These are phyloP conservation scores for Aureobasidium mangrovei DNA, from an alignment of 2,329 filamentous ascomycete genomes.

Conservation along the genomic window DNA sequence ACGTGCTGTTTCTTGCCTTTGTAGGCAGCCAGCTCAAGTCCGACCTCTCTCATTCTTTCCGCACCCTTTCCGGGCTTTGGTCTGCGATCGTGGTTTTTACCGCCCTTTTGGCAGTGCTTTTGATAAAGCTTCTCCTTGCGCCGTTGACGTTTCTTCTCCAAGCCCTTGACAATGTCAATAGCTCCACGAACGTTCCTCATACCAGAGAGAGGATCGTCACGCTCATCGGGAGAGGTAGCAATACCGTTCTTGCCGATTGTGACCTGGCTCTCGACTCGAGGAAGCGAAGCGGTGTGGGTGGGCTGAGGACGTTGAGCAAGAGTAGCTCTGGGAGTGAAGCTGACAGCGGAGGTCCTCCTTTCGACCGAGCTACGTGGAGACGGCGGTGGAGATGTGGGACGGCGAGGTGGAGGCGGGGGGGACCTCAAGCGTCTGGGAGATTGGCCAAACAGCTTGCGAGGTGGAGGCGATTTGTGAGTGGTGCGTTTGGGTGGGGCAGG, in stretches of 20 bases:
- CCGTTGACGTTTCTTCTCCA: conserved; percentile 88
- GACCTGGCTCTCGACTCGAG: conserved; percentile 39
- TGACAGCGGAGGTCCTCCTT: conserved; percentile 31
- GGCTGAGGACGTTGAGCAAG: conserved; percentile 48
- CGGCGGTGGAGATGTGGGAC: conserved; percentile 60
- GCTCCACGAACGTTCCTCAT: conserved; percentile 70
- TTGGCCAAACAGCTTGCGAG: conserved; percentile 53
- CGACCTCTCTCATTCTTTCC: conserved; percentile 87
- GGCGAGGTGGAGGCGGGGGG: conserved; percentile 29
- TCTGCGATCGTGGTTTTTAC: conserved; percentile 45
- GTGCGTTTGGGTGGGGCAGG: conserved; percentile 27
- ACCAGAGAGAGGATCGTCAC: conserved; percentile 35
- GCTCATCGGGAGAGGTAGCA: conserved; percentile 27
- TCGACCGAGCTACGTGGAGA: conserved; percentile 38
- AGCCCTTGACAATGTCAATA: conserved; percentile 92
- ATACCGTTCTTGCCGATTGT: conserved; percentile 7
- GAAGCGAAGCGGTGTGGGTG: conserved; percentile 77
- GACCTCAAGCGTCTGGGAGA: conserved; percentile 57
- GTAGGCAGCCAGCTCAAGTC: conserved; percentile 76
- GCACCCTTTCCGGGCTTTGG: conserved; percentile 74
- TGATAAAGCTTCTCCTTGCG: conserved; percentile 87
- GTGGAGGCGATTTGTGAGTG: conserved; percentile 23
- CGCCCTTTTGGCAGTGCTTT: conserved; percentile 77
- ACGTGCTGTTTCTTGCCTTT: conserved; percentile 52
- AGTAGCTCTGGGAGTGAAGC: conserved; percentile 18